Evolutionary conservation across 2,329 filamentous ascomycete species (phyloP).

Genomic region (Ceratocystis variospora): DNA sequence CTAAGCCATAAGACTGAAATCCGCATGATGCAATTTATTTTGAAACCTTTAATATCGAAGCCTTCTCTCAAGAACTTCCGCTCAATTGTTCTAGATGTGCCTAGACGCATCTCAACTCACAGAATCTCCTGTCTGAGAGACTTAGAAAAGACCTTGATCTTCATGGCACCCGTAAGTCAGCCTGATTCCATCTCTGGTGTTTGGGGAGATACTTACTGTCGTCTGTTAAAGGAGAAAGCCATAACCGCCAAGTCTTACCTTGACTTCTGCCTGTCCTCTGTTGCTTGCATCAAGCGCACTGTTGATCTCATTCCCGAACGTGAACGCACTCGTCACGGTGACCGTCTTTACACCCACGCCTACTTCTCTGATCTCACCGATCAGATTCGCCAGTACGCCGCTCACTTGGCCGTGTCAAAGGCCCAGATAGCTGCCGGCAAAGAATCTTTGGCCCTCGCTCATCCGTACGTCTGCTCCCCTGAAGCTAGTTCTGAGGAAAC

Average conservation of each 20-base stretch:
- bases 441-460: conserved; percentile 41
- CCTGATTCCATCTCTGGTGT: conserved; percentile 39
- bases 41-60: conserved; percentile 65
- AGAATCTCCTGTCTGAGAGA: conserved; percentile 85
- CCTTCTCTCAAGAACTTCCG: conserved; percentile 65
- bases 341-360: conserved; percentile 85
- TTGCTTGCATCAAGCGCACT: conserved; percentile 79
- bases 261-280: conserved; percentile 78
- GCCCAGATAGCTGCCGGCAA: conserved; percentile 39
- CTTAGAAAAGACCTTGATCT: conserved; percentile 83
- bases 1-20: conserved; percentile 15
- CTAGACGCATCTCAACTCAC: conserved; percentile 64
- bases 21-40: conserved; percentile 65
- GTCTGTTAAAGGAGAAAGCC: conserved; percentile 64
- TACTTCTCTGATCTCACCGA: conserved; percentile 95
- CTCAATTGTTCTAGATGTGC: conserved; percentile 63
- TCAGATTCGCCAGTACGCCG: conserved; percentile 81
- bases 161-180: conserved; percentile 83
- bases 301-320: conserved; percentile 73
- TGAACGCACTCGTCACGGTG: conserved; percentile 70
- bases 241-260: conserved; percentile 60
- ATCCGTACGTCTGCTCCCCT: conserved; percentile 28
- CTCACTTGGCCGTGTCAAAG: conserved; percentile 64
- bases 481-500: conserved; percentile 22
- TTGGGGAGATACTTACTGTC: conserved; percentile 55